A percentile compares a stretch with the other conserved stretches of the same genome.
Evolutionary conservation across 495 filamentous ascomycete species (phyloP).

Genomic region (Trichoderma erinaceum): DNA sequence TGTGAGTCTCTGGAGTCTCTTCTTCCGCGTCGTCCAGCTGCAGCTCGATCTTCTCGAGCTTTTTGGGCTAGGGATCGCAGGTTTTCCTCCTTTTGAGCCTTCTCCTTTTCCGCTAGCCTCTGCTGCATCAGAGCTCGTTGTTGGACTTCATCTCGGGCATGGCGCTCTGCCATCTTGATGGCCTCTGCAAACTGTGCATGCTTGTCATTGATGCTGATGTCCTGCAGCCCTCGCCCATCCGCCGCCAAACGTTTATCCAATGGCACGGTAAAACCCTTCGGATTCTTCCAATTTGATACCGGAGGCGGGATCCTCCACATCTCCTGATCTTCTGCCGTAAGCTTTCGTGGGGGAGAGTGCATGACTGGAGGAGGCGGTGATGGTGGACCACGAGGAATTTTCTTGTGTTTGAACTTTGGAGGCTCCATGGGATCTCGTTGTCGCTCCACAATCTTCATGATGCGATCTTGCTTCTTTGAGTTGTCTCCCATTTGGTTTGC

Average conservation of each 20-base stretch:
- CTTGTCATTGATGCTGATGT: constrained; percentile 98
- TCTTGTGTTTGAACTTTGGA: constrained; percentile 97
- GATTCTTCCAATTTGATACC: constrained; percentile 98
- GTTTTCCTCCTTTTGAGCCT: constrained; percentile 86
- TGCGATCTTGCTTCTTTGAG: constrained; percentile 80
- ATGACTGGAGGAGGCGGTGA: constrained; percentile 90
- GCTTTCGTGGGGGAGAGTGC: constrained; percentile 89
- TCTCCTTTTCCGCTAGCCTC: constrained; percentile 93
- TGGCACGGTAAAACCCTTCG: constrained; percentile 95
- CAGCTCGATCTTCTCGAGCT: constrained; percentile 73
- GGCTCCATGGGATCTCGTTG: constrained; percentile 98
- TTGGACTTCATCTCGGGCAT: constrained; percentile 91
- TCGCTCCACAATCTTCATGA: constrained; percentile 96
- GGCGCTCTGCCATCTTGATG: constrained; percentile 86
- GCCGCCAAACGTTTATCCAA: constrained; percentile 96
- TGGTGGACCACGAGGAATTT: constrained; percentile 91
- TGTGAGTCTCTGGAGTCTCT: constrained; percentile 34
- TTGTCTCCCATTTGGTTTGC: constrained; percentile 96
- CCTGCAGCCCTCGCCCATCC: constrained; percentile 85
- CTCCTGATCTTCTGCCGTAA: constrained; percentile 96
- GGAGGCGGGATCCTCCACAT: constrained; percentile 93
- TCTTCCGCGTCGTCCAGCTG: constrained; percentile 39
- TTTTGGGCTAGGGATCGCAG: constrained; percentile 84
- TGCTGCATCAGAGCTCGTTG: constrained; percentile 94
- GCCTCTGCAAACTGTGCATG: constrained; percentile 96